Percentiles rank a stretch among this genome's conserved stretches.
These are phyloP conservation scores for Aegilops tauschii DNA, from an alignment of 176 grass and related monocot species.

Conservation along the genomic window DNA sequence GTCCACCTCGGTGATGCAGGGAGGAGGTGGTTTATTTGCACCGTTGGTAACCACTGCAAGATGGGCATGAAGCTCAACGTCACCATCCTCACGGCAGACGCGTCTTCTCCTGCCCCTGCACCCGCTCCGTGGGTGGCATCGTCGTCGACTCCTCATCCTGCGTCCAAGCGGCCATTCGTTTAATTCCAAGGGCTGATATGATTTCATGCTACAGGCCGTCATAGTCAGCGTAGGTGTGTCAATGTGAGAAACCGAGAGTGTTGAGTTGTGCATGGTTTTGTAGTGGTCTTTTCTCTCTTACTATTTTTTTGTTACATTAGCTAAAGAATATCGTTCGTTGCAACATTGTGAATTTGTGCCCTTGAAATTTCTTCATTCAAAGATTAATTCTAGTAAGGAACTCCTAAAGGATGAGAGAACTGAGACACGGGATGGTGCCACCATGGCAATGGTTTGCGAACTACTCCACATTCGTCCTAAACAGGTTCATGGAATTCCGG, in stretches of 20 bases:
- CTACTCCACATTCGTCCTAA: too few relatives aligned
- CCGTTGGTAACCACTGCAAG: slow-evolving; percentile 15
- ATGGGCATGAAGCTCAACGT: slow-evolving; percentile 41
- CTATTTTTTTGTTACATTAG: background rate
- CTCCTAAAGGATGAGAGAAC: too few relatives aligned
- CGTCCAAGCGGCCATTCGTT: background rate
- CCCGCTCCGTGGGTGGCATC: background rate
- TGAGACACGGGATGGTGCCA: too few relatives aligned
- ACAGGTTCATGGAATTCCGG: too few relatives aligned
- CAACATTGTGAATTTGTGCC: too few relatives aligned
- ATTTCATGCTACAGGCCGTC: background rate
- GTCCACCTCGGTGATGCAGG: background rate
- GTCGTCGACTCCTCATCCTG: background rate
- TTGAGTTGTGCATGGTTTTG: background rate
- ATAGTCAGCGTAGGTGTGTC: background rate
- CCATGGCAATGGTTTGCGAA: too few relatives aligned
- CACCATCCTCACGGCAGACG: background rate
- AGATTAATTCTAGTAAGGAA: too few relatives aligned
- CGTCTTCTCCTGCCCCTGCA: background rate
- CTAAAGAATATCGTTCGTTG: too few relatives aligned
- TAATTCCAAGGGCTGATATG: background rate
- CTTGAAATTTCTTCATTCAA: too few relatives aligned
- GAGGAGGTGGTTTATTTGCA: slow-evolving; percentile 26
- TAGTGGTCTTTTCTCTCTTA: background rate
- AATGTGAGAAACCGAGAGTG: background rate